A percentile compares a stretch with the other conserved stretches of the same genome.
phyloP scores from a whole-genome alignment of 805 yeast species.

The Nakazawaea molendinolei region DNA sequence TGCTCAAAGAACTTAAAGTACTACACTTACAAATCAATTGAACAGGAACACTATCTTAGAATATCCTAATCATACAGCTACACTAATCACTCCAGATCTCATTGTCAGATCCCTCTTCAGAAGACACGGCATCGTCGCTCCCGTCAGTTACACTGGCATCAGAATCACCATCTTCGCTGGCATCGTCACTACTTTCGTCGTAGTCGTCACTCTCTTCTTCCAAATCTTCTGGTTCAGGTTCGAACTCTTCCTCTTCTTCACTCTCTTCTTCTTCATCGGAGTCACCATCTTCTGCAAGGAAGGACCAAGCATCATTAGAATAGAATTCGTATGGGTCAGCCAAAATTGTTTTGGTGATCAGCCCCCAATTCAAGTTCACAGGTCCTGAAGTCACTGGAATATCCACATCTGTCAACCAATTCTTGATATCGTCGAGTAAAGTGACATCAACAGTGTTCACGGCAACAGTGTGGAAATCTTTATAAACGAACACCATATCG shows the following conservation, averaged over 20 bases:
- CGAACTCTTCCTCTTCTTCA: constrained; percentile 65
- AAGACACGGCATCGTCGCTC: constrained; percentile 19
- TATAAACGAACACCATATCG: constrained; percentile 93
- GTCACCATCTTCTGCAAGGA: constrained; percentile 84
- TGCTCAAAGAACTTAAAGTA: no score
- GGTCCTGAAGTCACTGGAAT: constrained; percentile 93
- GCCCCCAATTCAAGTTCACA: constrained; percentile 90
- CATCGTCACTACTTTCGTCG: constrained; percentile 26
- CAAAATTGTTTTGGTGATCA: constrained; percentile 88
- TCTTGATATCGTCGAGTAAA: constrained; percentile 83
- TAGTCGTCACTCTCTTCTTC: constrained; percentile 38
- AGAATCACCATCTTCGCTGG: constrained; percentile 25
- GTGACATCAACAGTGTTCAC: constrained; percentile 94
- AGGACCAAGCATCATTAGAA: constrained; percentile 92
- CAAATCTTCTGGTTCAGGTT: constrained; percentile 57
- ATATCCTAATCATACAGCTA: neutral
- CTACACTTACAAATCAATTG: no score
- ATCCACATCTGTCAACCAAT: constrained; percentile 97
- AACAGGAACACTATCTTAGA: neutral
- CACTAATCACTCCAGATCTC: constrained; percentile 25
- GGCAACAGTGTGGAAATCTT: constrained; percentile 92
- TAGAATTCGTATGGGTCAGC: constrained; percentile 94
- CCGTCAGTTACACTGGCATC: constrained; percentile 25
- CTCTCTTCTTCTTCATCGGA: constrained; percentile 63
- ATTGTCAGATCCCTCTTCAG: constrained; percentile 14